phyloP scores from a whole-genome alignment of 129 eudicot species.

The Calendula officinalis region DNA sequence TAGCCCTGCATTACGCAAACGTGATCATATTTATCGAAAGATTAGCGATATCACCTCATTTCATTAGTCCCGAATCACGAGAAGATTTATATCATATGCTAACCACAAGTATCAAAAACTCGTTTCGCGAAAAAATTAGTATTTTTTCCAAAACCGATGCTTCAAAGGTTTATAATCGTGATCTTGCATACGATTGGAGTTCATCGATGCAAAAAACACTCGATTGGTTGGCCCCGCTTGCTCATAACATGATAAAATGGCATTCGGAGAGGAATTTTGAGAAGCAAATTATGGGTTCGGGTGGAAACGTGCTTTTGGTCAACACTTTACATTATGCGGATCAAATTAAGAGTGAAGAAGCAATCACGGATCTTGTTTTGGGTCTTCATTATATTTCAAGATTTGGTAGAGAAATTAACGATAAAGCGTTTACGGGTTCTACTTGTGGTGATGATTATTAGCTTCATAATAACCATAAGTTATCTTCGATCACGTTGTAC shows the following conservation, averaged over 20 bases:
- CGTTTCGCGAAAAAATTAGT: constrained; percentile 53
- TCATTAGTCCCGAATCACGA: constrained; percentile 72
- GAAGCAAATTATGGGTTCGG: constrained; percentile 51
- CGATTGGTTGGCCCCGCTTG: constrained; percentile 90
- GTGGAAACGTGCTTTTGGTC: constrained; percentile 66
- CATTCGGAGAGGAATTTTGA: constrained; percentile 79
- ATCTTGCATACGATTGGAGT: constrained; percentile 67
- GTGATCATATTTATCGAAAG: constrained; percentile 66
- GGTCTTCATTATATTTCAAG: constrained; percentile 72
- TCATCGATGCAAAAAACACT: constrained; percentile 44
- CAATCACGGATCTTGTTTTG: constrained; percentile 67
- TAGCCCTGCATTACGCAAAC: constrained; percentile 88
- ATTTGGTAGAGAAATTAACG: constrained; percentile 53
- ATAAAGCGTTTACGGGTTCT: constrained; percentile 43
- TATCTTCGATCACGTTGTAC: constrained; percentile 10
- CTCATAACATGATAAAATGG: constrained; percentile 87
- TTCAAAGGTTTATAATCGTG: constrained; percentile 46
- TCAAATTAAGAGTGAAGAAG: constrained; percentile 69
- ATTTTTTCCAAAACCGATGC: constrained; percentile 31
- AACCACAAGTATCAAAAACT: constrained; percentile 55
- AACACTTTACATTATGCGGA: constrained; percentile 84
- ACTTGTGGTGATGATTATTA: constrained; percentile 35
- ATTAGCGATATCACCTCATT: constrained; percentile 78
- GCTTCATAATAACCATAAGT: constrained; percentile 30
- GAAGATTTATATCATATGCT: constrained; percentile 84